phyloP scores from a whole-genome alignment of 768 basidiomycete species.

The Dendrothele bispora region DNA sequence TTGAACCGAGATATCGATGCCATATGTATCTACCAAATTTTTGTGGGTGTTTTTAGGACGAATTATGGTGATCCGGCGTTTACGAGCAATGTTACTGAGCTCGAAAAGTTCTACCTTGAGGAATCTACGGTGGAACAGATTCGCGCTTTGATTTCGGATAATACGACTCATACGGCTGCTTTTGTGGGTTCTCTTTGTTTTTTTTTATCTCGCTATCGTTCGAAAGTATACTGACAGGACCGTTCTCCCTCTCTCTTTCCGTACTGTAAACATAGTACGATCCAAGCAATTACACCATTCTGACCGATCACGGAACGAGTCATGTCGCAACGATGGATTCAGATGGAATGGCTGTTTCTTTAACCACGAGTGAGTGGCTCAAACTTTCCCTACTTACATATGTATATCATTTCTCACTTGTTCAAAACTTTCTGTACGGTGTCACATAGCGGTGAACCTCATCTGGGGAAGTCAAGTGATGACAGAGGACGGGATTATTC shows the following conservation, averaged over 20 bases:
- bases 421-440: background rate
- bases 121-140: conserved; percentile 21
- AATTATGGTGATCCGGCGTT: conserved; percentile 36
- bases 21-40: too few species aligned
- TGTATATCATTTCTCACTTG: background rate
- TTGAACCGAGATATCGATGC: too few species aligned
- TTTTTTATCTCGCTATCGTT: too few species aligned
- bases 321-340: conserved; percentile 35
- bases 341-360: conserved; percentile 24
- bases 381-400: background rate
- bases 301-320: conserved; percentile 34
- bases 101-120: conserved; percentile 29
- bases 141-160: conserved; percentile 25
- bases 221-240: too few species aligned
- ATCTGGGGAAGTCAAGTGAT: conserved; percentile 26
- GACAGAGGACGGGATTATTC: conserved; percentile 23
- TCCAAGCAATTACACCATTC: conserved; percentile 24
- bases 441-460: too few species aligned
- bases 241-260: too few species aligned
- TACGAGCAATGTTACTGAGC: conserved; percentile 32
- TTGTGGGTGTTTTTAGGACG: too few species aligned
- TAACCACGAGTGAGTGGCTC: conserved; percentile 25
- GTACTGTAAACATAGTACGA: too few species aligned
- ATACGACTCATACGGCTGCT: conserved; percentile 24
- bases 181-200: too few species aligned